Percentiles rank a stretch among this genome's conserved stretches.
Evolutionary conservation across 441 rosid species (phyloP).

Genomic region (Euphorbia corollata): DNA sequence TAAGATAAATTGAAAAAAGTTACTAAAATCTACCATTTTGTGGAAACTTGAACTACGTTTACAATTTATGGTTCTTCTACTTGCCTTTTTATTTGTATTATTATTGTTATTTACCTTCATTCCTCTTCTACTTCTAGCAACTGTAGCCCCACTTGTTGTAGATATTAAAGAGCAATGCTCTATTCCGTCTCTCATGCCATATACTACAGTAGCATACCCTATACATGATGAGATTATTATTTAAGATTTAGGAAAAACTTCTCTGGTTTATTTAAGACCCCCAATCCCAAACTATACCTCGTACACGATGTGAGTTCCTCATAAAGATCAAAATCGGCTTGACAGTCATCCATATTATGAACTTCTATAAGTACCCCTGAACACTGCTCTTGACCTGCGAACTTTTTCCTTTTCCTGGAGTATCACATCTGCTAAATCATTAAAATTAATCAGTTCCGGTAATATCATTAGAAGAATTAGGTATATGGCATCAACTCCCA

Average conservation of each 20-base stretch:
- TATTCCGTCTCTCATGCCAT: neutral
- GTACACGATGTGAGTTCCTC: neutral
- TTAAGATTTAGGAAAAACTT: neutral
- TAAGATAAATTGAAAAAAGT: neutral
- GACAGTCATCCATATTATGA: neutral
- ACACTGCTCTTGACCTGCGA: neutral
- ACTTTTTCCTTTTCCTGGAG: too few relatives aligned
- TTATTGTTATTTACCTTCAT: too few relatives aligned
- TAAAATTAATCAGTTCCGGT: too few relatives aligned
- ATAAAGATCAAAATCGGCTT: neutral
- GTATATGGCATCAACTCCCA: too few relatives aligned
- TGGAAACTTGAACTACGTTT: neutral
- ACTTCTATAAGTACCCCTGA: neutral
- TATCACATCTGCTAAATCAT: too few relatives aligned
- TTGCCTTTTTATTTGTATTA: neutral
- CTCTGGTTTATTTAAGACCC: neutral
- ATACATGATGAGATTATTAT: too few relatives aligned
- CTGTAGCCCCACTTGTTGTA: neutral
- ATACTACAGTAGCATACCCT: too few relatives aligned
- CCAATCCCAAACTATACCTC: neutral
- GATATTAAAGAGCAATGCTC: neutral
- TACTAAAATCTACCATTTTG: neutral
- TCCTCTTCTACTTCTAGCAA: neutral
- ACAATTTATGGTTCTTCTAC: neutral
- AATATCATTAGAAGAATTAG: too few relatives aligned